A percentile compares a stretch with the other conserved stretches of the same genome.
Evolutionary conservation across 441 rosid genomes (phyloP).

Genomic region (Breynia disticha): DNA sequence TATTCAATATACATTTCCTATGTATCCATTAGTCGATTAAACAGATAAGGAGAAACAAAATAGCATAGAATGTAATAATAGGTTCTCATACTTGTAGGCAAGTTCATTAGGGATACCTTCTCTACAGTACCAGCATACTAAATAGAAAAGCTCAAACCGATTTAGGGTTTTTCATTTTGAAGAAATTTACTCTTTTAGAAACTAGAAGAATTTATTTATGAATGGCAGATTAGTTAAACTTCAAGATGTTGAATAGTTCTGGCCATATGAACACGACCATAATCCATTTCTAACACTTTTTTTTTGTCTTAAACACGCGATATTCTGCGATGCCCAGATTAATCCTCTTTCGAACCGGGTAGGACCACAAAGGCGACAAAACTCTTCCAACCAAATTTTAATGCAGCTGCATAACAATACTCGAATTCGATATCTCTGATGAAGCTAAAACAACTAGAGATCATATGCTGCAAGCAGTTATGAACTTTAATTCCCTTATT

Average conservation of each 20-base stretch:
- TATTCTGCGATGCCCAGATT: too few relatives aligned
- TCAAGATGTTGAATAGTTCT: not conserved
- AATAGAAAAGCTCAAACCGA: conserved; percentile 23
- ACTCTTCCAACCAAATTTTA: too few relatives aligned
- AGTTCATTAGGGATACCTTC: conserved; percentile 31
- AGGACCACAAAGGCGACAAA: too few relatives aligned
- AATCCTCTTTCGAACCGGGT: too few relatives aligned
- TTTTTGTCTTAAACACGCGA: too few relatives aligned
- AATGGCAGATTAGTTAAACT: conserved; percentile 7
- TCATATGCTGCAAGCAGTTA: too few relatives aligned
- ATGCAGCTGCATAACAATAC: too few relatives aligned
- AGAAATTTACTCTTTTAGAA: conserved; percentile 19
- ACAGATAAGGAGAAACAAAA: conserved; percentile 28
- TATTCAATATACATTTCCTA: conserved; percentile 28
- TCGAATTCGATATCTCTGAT: too few relatives aligned
- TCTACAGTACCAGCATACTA: conserved; percentile 38
- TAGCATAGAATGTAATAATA: conserved; percentile 40
- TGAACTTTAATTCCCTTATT: too few relatives aligned
- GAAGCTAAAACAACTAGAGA: too few relatives aligned
- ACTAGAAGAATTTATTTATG: conserved; percentile 19
- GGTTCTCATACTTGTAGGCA: conserved; percentile 48
- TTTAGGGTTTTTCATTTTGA: conserved; percentile 20
- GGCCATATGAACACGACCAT: too few relatives aligned
- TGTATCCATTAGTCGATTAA: conserved; percentile 28
- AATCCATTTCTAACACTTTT: too few relatives aligned